phyloP scores from a whole-genome alignment of 208 protist species.

The Leishmania arabica region DNA sequence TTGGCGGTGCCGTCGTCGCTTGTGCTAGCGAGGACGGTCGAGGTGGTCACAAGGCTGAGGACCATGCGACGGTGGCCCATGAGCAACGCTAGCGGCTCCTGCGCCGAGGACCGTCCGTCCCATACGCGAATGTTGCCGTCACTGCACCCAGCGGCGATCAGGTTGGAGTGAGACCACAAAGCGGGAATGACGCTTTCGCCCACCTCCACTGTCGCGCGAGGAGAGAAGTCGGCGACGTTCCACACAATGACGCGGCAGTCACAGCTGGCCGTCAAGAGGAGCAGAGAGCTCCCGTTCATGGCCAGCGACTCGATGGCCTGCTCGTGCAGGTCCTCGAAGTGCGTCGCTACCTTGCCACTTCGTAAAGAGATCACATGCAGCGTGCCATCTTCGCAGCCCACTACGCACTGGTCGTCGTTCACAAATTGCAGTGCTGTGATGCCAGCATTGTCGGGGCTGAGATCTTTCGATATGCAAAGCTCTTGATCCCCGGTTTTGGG shows the following conservation, averaged over 20 bases:
- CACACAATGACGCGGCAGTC: constrained; percentile 85
- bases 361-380: constrained; percentile 78
- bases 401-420: constrained; percentile 77
- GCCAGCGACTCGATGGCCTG: constrained; percentile 84
- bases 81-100: constrained; percentile 46
- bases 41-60: constrained; percentile 43
- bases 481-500: constrained; percentile 88
- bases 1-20: constrained; percentile 81
- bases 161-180: constrained; percentile 52
- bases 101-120: constrained; percentile 68
- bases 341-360: constrained; percentile 58
- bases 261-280: constrained; percentile 77
- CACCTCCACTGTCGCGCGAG: constrained; percentile 55
- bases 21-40: constrained; percentile 39
- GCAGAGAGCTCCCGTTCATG: constrained; percentile 38
- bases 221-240: constrained; percentile 67
- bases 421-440: constrained; percentile 69
- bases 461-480: constrained; percentile 56
- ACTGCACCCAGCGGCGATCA: constrained; percentile 76
- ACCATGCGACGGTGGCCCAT: constrained; percentile 89
- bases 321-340: constrained; percentile 74
- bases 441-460: constrained; percentile 75
- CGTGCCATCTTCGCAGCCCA: constrained; percentile 87
- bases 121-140: constrained; percentile 82
- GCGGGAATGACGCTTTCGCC: constrained; percentile 84